Conservation (phyloP, 1,139 yeast species). For the Taphrina betulina region DNA sequence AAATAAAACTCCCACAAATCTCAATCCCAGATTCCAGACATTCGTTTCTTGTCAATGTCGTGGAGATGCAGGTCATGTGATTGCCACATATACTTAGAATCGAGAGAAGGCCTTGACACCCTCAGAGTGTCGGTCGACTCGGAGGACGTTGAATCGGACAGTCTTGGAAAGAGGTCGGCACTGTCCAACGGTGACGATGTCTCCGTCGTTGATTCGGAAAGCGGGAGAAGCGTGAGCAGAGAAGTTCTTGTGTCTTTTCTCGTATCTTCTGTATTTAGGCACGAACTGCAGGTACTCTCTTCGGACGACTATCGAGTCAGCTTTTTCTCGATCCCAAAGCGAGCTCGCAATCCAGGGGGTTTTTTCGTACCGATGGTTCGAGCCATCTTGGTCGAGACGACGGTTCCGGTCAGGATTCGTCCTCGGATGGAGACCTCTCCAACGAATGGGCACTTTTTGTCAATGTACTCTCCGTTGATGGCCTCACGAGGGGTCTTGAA, state of each 20-base stretch:
- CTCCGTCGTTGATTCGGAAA: slow-evolving; percentile 99
- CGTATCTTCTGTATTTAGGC: slow-evolving; percentile 99
- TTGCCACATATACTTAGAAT: slow-evolving; percentile 25
- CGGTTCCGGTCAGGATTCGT: slow-evolving; percentile 91
- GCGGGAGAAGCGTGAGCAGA: slow-evolving; percentile 99
- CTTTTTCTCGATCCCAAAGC: background rate
- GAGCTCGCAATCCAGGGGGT: background rate
- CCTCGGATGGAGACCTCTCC: slow-evolving; percentile 99
- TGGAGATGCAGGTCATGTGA: too few relatives aligned
- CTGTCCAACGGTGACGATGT: slow-evolving; percentile 98
- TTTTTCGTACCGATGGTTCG: slow-evolving; percentile 79
- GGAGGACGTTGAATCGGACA: slow-evolving; percentile 98
- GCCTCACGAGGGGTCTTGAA: slow-evolving; percentile 99
- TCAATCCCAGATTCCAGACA: too few relatives aligned
- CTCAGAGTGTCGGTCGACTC: slow-evolving; percentile 78
- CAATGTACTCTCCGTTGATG: slow-evolving; percentile 94
- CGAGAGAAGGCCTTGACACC: slow-evolving; percentile 45
- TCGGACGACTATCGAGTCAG: slow-evolving; percentile 64
- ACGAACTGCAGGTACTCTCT: slow-evolving; percentile 99
- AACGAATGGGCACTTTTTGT: slow-evolving; percentile 99
- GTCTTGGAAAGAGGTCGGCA: slow-evolving; percentile 99
- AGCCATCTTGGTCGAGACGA: slow-evolving; percentile 99
- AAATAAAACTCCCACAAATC: too few relatives aligned
- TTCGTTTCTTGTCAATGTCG: too few relatives aligned
- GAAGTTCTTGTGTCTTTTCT: slow-evolving; percentile 99